phyloP scores from a whole-genome alignment of 2,329 filamentous ascomycete genomes.

The Ophiostoma pallidulum region DNA sequence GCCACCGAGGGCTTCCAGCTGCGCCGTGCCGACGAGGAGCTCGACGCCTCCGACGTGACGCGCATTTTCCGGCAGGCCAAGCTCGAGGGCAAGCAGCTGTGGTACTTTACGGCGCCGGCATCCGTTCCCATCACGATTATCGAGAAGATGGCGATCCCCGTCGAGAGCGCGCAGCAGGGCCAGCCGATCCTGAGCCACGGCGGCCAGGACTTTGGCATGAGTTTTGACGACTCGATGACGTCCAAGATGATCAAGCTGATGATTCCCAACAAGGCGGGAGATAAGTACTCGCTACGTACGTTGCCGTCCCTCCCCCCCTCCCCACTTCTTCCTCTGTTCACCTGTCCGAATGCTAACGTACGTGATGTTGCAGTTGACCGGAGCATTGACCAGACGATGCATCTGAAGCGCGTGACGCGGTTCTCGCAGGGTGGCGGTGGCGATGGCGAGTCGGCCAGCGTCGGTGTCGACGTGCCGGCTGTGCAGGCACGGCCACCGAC shows the following conservation, averaged over 20 bases:
- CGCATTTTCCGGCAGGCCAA: constrained; percentile 49
- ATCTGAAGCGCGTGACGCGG: constrained; percentile 53
- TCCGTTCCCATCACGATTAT: constrained; percentile 59
- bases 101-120: constrained; percentile 69
- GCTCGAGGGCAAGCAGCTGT: constrained; percentile 62
- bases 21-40: constrained; percentile 37
- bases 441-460: constrained; percentile 5
- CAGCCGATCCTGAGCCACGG: constrained; percentile 52
- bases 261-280: constrained; percentile 47
- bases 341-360: constrained; percentile 18
- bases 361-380: constrained; percentile 35
- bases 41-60: constrained; percentile 36
- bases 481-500: constrained; percentile 27
- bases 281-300: constrained; percentile 46
- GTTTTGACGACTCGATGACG: constrained; percentile 42
- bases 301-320: constrained; percentile 4
- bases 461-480: not conserved
- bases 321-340: not conserved
- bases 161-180: constrained; percentile 43
- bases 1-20: constrained; percentile 45
- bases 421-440: constrained; percentile 34
- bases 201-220: constrained; percentile 53
- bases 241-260: constrained; percentile 48
- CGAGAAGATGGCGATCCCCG: constrained; percentile 51
- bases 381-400: constrained; percentile 49